phyloP scores from a whole-genome alignment of 2,329 filamentous ascomycete species.

The Fusarium haematococcum region DNA sequence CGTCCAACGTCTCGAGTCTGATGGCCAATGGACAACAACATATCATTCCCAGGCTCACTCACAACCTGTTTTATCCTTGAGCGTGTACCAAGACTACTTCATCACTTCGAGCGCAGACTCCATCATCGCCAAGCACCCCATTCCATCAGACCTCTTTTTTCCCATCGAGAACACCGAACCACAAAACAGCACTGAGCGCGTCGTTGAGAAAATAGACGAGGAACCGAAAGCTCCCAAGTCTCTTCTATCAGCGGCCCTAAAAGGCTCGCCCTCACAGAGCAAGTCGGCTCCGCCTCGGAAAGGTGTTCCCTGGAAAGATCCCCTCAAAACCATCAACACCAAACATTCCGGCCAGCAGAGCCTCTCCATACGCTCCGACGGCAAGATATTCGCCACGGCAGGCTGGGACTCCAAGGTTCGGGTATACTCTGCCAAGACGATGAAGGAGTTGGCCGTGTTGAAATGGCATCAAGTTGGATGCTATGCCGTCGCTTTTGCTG shows the following conservation, averaged over 20 bases:
- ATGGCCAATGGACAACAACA: conserved; percentile 60
- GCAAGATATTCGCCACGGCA: conserved; percentile 85
- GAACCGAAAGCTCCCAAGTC: conserved; percentile 26
- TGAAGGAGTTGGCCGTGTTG: conserved; percentile 90
- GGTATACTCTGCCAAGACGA: conserved; percentile 82
- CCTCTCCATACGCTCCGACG: conserved; percentile 81
- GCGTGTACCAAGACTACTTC: conserved; percentile 69
- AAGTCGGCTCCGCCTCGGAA: conserved; percentile 17
- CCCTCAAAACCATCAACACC: conserved; percentile 76
- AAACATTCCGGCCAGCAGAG: conserved; percentile 93
- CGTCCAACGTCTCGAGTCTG: conserved; percentile 66
- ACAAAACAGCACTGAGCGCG: conserved; percentile 27
- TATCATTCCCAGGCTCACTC: conserved; percentile 78
- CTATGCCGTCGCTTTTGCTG: conserved; percentile 82
- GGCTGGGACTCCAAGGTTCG: conserved; percentile 90
- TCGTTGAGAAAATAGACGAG: conserved; percentile 43
- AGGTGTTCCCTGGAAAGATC: conserved; percentile 54
- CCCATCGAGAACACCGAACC: conserved; percentile 13
- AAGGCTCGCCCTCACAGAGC: background rate
- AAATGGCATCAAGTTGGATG: conserved; percentile 95
- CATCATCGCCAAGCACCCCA: conserved; percentile 79
- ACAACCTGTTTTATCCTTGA: conserved; percentile 85
- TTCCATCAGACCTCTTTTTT: conserved; percentile 56
- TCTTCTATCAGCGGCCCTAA: conserved; percentile 41
- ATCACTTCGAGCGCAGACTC: conserved; percentile 88